Percentiles rank a stretch among this genome's conserved stretches.
phyloP scores from a whole-genome alignment of 805 yeast genomes.

The Naumovozyma baii region DNA sequence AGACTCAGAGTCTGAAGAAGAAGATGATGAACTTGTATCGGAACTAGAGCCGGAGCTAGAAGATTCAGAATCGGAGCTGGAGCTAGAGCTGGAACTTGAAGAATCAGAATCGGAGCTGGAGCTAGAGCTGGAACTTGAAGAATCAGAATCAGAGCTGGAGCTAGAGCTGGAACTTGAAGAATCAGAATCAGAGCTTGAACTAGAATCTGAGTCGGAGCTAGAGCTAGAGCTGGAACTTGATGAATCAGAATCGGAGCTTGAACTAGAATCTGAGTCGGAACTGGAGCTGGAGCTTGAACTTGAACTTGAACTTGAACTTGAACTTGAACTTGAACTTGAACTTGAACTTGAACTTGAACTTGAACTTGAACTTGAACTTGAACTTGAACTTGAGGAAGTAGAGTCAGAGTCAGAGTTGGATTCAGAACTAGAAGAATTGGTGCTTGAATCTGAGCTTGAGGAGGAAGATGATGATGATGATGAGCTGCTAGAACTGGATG shows the following conservation, averaged over 20 bases:
- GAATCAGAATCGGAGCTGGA: slow-evolving; percentile 7
- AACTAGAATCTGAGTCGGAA: slow-evolving; percentile 9
- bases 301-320: slow-evolving; percentile 44
- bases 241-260: slow-evolving; percentile 11
- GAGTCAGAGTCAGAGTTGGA: neutral
- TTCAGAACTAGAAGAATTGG: slow-evolving; percentile 30
- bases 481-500: slow-evolving; percentile 1
- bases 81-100: slow-evolving; percentile 5
- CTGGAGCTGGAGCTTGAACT: slow-evolving; percentile 20
- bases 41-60: slow-evolving; percentile 7
- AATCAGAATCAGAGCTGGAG: slow-evolving; percentile 11
- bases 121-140: slow-evolving; percentile 10
- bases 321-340: slow-evolving; percentile 7
- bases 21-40: slow-evolving; percentile 21
- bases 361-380: slow-evolving; percentile 2
- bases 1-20: slow-evolving; percentile 13
- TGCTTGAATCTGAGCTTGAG: neutral
- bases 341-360: slow-evolving; percentile 5
- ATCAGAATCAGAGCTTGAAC: slow-evolving; percentile 10
- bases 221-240: slow-evolving; percentile 6
- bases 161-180: slow-evolving; percentile 6
- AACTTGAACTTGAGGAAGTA: slow-evolving; percentile 5
- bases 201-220: slow-evolving; percentile 7
- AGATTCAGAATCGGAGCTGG: slow-evolving; percentile 12
- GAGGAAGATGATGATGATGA: slow-evolving; percentile 1